A percentile compares a stretch with the other conserved stretches of the same genome.
These are phyloP conservation scores for Backusella luteola DNA, from an alignment of 192 early-diverging fungal species.

Conservation along the genomic window DNA sequence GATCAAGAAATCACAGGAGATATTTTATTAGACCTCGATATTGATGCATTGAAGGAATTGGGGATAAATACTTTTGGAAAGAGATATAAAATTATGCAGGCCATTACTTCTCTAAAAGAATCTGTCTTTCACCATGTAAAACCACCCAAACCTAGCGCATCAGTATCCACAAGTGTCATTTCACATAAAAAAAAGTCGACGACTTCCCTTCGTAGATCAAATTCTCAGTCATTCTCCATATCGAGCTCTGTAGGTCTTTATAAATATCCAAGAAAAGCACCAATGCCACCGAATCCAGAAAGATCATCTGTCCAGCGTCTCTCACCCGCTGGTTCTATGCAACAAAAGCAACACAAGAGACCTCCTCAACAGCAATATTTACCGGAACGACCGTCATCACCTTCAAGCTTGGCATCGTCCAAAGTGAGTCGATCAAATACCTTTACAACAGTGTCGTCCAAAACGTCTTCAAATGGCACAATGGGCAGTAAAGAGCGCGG, in stretches of 20 bases:
- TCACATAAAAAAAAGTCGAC: not conserved
- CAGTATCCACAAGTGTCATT: slow-evolving; percentile 12
- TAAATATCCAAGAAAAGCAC: slow-evolving; percentile 33
- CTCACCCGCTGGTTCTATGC: no score
- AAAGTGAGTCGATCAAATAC: slow-evolving; percentile 33
- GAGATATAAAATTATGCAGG: slow-evolving; percentile 64
- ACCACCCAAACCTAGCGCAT: slow-evolving; percentile 1
- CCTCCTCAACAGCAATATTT: not conserved
- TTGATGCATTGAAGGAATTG: slow-evolving; percentile 65
- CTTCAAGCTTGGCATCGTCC: slow-evolving; percentile 18
- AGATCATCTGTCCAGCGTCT: not conserved
- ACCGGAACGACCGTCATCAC: slow-evolving; percentile 16
- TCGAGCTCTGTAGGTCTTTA: slow-evolving; percentile 16
- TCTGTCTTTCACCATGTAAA: not conserved
- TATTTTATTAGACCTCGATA: slow-evolving; percentile 57
- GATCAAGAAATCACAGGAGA: slow-evolving; percentile 71
- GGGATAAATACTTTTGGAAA: slow-evolving; percentile 64
- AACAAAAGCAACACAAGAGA: not conserved
- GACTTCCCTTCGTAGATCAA: not conserved
- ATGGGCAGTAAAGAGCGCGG: slow-evolving; percentile 4
- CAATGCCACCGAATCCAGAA: slow-evolving; percentile 20
- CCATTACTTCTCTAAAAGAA: slow-evolving; percentile 51
- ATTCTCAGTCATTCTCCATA: not conserved
- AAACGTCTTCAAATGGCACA: slow-evolving; percentile 15
- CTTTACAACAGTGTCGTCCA: slow-evolving; percentile 33